phyloP scores from a whole-genome alignment of 305 asterid genomes.

The Fraxinus baroniana region DNA sequence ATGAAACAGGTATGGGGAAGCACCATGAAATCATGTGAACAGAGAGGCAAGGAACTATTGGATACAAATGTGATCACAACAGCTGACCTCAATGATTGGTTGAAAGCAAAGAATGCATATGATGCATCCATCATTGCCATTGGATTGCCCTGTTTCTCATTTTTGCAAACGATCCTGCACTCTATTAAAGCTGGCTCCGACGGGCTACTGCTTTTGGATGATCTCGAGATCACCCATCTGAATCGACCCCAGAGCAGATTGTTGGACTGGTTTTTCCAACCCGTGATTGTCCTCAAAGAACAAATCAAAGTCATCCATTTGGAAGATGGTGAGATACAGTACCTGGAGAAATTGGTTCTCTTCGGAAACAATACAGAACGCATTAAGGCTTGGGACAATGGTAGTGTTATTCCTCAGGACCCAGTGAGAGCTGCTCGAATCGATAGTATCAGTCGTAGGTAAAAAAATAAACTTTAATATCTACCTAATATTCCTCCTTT shows the following conservation, averaged over 20 bases:
- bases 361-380: slow-evolving; percentile 55
- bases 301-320: slow-evolving; percentile 63
- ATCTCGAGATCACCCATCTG: slow-evolving; percentile 67
- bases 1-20: slow-evolving; percentile 74
- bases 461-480: background rate
- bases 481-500: background rate
- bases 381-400: slow-evolving; percentile 70
- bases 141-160: slow-evolving; percentile 76
- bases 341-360: slow-evolving; percentile 66
- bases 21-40: slow-evolving; percentile 60
- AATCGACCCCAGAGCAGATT: slow-evolving; percentile 85
- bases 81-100: slow-evolving; percentile 72
- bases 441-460: slow-evolving; percentile 87
- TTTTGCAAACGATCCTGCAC: slow-evolving; percentile 52
- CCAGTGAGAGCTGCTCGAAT: slow-evolving; percentile 82
- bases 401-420: slow-evolving; percentile 53
- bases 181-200: slow-evolving; percentile 65
- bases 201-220: slow-evolving; percentile 67
- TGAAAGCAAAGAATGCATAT: slow-evolving; percentile 57
- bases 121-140: slow-evolving; percentile 49
- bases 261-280: slow-evolving; percentile 92
- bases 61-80: slow-evolving; percentile 52
- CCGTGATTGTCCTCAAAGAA: slow-evolving; percentile 79
- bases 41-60: slow-evolving; percentile 59
- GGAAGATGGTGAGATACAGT: slow-evolving; percentile 67